Percentiles rank a stretch among this genome's conserved stretches.
Evolutionary conservation across 345 rosid species (phyloP).

Genomic region (Anacardium occidentale): DNA sequence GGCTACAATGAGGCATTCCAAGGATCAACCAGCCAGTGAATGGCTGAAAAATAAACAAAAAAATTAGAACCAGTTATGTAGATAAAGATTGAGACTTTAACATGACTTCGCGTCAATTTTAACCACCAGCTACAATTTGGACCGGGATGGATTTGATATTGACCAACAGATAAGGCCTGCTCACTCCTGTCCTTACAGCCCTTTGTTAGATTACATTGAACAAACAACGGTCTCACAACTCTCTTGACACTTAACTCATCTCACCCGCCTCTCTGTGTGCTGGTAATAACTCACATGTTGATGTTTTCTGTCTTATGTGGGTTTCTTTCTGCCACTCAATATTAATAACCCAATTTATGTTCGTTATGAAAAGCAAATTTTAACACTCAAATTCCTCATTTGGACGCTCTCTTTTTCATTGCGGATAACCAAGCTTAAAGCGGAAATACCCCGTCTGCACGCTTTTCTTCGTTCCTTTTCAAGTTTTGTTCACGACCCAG

Average conservation of each 20-base stretch:
- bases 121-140: not conserved
- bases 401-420: not conserved
- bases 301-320: constrained; percentile 36
- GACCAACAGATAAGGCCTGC: constrained; percentile 15
- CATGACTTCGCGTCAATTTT: constrained; percentile 8
- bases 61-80: too few species aligned
- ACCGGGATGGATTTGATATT: not conserved
- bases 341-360: not conserved
- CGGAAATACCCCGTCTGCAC: constrained; percentile 5
- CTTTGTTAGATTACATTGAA: not conserved
- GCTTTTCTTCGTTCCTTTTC: constrained; percentile 8
- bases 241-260: constrained; percentile 7
- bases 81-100: too few species aligned
- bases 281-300: constrained; percentile 23
- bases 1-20: too few species aligned
- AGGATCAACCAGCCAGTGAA: too few species aligned
- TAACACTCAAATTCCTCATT: constrained; percentile 1
- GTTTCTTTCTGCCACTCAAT: constrained; percentile 49
- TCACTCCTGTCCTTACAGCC: not conserved
- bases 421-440: not conserved
- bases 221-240: not conserved
- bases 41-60: too few species aligned
- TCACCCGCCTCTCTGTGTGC: constrained; percentile 7
- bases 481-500: constrained; percentile 17
- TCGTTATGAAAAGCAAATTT: not conserved